Percentiles rank a stretch among this genome's conserved stretches.
Evolutionary conservation across 225 moss, liverwort and hornwort genomes (phyloP).

Genomic region (Ulota crispa): DNA sequence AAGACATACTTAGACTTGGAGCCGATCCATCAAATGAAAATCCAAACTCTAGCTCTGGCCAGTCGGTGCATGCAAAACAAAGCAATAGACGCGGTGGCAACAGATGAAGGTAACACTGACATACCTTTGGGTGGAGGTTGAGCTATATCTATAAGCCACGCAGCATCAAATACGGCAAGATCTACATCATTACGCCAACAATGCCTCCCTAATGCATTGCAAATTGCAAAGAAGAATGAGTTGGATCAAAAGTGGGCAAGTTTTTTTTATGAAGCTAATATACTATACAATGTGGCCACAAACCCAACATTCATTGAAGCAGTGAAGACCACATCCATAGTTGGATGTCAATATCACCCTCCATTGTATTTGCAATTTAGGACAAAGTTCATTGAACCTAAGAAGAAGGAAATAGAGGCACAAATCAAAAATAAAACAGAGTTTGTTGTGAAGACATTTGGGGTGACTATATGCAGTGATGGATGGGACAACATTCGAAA

Average conservation of each 20-base stretch:
- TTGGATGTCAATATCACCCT: background rate
- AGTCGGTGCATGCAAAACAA: too few species aligned
- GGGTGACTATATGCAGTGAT: background rate
- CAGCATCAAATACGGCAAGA: too few species aligned
- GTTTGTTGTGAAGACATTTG: background rate
- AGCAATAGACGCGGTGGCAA: too few species aligned
- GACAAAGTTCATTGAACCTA: background rate
- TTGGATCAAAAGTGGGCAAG: background rate
- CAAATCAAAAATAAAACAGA: background rate
- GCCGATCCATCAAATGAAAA: rapidly evolving
- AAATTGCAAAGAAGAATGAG: background rate
- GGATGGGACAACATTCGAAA: background rate
- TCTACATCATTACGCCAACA: too few species aligned
- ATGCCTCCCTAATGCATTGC: too few species aligned
- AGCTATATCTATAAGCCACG: too few species aligned
- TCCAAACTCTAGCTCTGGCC: too few species aligned
- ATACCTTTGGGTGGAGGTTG: too few species aligned
- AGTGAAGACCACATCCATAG: background rate
- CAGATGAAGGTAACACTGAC: too few species aligned
- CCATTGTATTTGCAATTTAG: background rate
- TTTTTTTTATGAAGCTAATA: background rate
- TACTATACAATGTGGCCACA: background rate
- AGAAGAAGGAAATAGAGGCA: background rate
- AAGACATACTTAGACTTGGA: too few species aligned
- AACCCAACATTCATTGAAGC: background rate